A percentile compares a stretch with the other conserved stretches of the same genome.
These are phyloP conservation scores for Amborella trichopoda DNA, from an alignment of 164 flowering plant species.

Conservation along the genomic window DNA sequence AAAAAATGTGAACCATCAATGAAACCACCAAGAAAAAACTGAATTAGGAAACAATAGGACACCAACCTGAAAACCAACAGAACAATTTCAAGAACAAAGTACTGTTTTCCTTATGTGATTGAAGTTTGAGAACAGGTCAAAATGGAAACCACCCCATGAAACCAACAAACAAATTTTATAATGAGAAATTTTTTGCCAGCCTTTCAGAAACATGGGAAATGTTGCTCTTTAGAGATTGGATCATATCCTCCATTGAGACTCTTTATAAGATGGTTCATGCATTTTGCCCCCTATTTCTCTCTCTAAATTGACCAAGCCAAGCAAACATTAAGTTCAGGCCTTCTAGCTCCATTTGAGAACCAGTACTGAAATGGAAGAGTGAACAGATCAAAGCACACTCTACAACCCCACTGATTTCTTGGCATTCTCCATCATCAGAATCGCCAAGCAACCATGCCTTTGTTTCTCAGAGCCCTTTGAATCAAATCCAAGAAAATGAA, in stretches of 20 bases:
- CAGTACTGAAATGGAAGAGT: slow-evolving; percentile 85
- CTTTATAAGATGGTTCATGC: too few species aligned
- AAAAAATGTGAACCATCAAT: slow-evolving; percentile 2
- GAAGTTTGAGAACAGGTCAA: too few species aligned
- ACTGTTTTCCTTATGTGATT: too few species aligned
- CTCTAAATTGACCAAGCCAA: slow-evolving; percentile 89
- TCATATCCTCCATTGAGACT: slow-evolving; percentile 46
- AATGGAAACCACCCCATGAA: too few species aligned
- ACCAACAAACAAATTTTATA: too few species aligned
- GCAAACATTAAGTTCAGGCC: slow-evolving; percentile 48
- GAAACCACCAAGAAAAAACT: neutral
- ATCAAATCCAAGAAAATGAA: too few species aligned
- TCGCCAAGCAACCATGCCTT: too few species aligned
- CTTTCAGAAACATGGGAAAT: slow-evolving; percentile 57
- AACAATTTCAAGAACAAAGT: too few species aligned
- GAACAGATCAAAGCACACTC: slow-evolving; percentile 46
- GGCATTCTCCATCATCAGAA: too few species aligned
- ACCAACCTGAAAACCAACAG: slow-evolving; percentile 10
- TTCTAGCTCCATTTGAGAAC: slow-evolving; percentile 81
- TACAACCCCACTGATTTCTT: too few species aligned
- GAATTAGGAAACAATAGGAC: slow-evolving; percentile 8
- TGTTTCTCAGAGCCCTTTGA: too few species aligned
- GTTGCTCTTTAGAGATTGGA: slow-evolving; percentile 66
- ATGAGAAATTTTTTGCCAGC: too few species aligned
- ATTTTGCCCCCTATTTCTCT: slow-evolving; percentile 19